Evolutionary conservation across 768 basidiomycete species (phyloP).

Genomic region (Phanerochaete sordida): DNA sequence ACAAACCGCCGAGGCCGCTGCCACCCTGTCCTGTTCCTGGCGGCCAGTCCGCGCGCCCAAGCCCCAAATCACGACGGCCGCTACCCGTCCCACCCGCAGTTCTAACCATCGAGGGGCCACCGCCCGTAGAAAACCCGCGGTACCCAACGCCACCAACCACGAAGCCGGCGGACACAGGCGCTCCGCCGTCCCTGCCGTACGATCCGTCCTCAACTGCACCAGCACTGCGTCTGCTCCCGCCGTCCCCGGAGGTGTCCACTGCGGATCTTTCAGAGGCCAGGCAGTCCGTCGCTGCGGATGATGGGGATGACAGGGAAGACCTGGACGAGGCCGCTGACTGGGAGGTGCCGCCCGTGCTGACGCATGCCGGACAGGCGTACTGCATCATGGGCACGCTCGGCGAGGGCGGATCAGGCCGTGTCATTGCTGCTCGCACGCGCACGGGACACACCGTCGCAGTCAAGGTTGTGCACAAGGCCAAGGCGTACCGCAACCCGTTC

Average conservation of each 20-base stretch:
- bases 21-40: neutral
- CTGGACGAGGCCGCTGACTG: neutral
- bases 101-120: neutral
- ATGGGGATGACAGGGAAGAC: neutral
- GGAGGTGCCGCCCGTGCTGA: neutral
- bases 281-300: neutral
- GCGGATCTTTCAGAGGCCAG: neutral
- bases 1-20: neutral
- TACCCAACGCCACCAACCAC: slow-evolving; percentile 1
- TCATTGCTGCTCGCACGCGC: slow-evolving; percentile 15
- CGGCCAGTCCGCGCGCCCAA: neutral
- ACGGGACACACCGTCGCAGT: slow-evolving; percentile 16
- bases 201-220: neutral
- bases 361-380: slow-evolving; percentile 7
- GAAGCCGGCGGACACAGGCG: neutral
- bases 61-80: neutral
- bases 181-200: neutral
- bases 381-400: slow-evolving; percentile 15
- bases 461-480: slow-evolving; percentile 24
- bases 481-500: slow-evolving; percentile 1
- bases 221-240: neutral
- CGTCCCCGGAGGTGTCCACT: neutral
- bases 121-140: neutral
- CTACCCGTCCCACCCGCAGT: neutral
- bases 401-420: slow-evolving; percentile 16